Conservation (phyloP, 2,329 filamentous ascomycete species). For the Fusarium keratoplasticum region DNA sequence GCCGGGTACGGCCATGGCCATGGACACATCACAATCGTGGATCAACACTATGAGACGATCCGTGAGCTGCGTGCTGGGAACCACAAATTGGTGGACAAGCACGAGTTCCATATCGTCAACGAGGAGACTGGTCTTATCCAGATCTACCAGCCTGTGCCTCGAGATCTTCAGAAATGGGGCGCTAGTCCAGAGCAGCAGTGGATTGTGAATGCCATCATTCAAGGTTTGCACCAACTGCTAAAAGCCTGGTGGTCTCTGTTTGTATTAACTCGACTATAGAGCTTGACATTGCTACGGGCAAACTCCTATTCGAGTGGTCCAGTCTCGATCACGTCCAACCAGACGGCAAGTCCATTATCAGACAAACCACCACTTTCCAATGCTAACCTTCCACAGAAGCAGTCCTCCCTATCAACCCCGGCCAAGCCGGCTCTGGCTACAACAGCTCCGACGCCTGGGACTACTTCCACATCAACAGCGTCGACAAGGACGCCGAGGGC, state of each 20-base stretch:
- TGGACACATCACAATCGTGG: slow-evolving; percentile 64
- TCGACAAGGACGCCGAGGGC: slow-evolving; percentile 60
- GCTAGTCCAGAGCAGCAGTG: slow-evolving; percentile 62
- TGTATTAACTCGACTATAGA: slow-evolving; percentile 47
- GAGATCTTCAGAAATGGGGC: slow-evolving; percentile 58
- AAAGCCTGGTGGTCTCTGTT: neutral
- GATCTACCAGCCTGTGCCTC: slow-evolving; percentile 63
- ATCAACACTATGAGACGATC: slow-evolving; percentile 66
- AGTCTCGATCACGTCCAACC: slow-evolving; percentile 44
- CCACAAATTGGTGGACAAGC: slow-evolving; percentile 63
- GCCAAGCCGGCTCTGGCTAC: slow-evolving; percentile 50
- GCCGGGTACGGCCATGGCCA: slow-evolving; percentile 64
- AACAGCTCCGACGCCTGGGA: slow-evolving; percentile 58
- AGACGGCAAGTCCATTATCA: slow-evolving; percentile 27
- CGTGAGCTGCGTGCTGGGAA: slow-evolving; percentile 63
- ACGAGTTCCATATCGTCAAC: slow-evolving; percentile 66
- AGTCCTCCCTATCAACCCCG: slow-evolving; percentile 58
- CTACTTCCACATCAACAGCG: slow-evolving; percentile 69
- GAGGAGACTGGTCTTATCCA: slow-evolving; percentile 65
- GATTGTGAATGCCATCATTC: slow-evolving; percentile 66
- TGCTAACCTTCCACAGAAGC: slow-evolving; percentile 49
- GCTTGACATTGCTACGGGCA: slow-evolving; percentile 62
- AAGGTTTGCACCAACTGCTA: slow-evolving; percentile 53
- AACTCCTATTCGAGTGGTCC: slow-evolving; percentile 62
- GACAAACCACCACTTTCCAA: neutral